Evolutionary conservation across 1,284 basidiomycete species (phyloP).

Genomic region (Puccinia polysora): DNA sequence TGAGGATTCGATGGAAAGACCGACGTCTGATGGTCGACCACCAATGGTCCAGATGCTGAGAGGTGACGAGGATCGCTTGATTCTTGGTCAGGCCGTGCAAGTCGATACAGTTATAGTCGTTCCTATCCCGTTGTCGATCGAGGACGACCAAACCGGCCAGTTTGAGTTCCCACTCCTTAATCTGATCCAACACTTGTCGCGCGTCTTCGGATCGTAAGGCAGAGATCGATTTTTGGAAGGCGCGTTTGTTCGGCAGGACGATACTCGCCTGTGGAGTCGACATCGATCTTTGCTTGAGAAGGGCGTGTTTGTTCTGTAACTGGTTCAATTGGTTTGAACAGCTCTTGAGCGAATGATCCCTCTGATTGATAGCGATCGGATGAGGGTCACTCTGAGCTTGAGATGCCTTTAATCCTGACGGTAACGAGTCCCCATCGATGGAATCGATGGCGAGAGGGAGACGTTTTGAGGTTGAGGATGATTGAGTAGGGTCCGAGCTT

Average conservation of each 20-base stretch:
- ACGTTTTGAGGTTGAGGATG: background rate
- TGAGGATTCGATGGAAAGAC: conserved; percentile 6
- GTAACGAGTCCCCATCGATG: background rate
- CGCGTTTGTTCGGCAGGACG: background rate
- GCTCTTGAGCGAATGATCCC: too few species aligned
- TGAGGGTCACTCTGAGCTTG: background rate
- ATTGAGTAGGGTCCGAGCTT: too few species aligned
- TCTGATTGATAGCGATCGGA: background rate
- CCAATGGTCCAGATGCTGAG: conserved; percentile 49
- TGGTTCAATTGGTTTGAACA: too few species aligned
- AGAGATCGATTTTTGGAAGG: conserved; percentile 4
- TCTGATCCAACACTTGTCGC: background rate
- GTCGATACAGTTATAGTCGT: conserved; percentile 48
- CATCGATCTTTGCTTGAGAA: background rate
- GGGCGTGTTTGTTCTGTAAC: background rate
- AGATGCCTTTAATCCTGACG: too few species aligned
- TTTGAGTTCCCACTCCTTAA: conserved; percentile 27
- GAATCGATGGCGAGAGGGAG: background rate
- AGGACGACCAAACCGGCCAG: background rate
- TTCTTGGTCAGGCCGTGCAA: conserved; percentile 51
- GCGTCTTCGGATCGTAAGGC: background rate
- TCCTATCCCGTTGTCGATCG: background rate
- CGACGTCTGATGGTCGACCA: conserved; percentile 44
- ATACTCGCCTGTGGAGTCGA: background rate
- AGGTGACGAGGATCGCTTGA: conserved; percentile 51